A percentile compares a stretch with the other conserved stretches of the same genome.
Conservation (phyloP, 768 basidiomycete genomes). For the Leccinum uliginosum region DNA sequence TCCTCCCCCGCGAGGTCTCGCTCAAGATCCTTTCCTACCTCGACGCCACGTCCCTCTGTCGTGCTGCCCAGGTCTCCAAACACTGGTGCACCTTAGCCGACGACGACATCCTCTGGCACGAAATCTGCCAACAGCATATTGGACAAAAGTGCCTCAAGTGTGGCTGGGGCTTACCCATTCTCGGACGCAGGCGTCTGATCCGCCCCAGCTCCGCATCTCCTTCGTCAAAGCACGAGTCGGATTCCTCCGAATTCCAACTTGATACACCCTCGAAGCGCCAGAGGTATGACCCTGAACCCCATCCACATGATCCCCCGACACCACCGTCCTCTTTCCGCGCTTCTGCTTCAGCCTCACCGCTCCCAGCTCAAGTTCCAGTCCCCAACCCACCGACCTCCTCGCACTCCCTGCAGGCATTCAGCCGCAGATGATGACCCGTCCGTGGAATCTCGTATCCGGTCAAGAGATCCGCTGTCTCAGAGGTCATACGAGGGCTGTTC, state of each 20-base stretch:
- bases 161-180: conserved; percentile 92
- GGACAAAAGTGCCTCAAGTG: conserved; percentile 95
- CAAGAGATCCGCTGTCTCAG: conserved; percentile 74
- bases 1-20: conserved; percentile 86
- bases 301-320: not conserved
- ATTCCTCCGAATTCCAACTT: conserved; percentile 24
- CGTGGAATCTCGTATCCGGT: conserved; percentile 96
- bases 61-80: conserved; percentile 85
- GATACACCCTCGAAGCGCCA: conserved; percentile 51
- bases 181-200: conserved; percentile 65
- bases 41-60: conserved; percentile 89
- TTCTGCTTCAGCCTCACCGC: conserved; percentile 12
- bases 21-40: conserved; percentile 85
- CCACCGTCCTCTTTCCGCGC: conserved; percentile 10
- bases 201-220: conserved; percentile 38
- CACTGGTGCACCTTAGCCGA: conserved; percentile 88
- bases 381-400: conserved; percentile 19
- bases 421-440: conserved; percentile 57
- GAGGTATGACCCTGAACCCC: conserved; percentile 17
- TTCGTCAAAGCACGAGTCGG: conserved; percentile 38
- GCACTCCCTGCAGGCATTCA: conserved; percentile 30
- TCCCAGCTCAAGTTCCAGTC: conserved; percentile 1
- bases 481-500: conserved; percentile 90
- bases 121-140: conserved; percentile 98
- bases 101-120: conserved; percentile 92